Evolutionary conservation across 768 basidiomycete genomes (phyloP).

Genomic region (Royoungia palumana): DNA sequence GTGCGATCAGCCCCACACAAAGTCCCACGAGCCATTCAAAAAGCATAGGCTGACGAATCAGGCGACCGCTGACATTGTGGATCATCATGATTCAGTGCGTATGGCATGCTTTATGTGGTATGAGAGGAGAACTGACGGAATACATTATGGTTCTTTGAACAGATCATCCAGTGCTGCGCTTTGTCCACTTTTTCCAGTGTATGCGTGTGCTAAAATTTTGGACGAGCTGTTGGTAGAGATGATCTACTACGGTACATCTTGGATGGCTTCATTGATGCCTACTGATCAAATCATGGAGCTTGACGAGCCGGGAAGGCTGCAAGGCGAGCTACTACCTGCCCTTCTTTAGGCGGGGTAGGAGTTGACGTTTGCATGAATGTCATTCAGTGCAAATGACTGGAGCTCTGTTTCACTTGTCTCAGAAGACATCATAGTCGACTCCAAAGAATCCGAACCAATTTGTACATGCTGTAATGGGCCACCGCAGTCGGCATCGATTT

Average conservation of each 20-base stretch:
- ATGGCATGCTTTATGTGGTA: too few relatives aligned
- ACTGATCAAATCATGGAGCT: slow-evolving; percentile 27
- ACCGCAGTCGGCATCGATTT: too few relatives aligned
- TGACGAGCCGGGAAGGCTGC: slow-evolving; percentile 54
- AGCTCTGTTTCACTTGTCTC: slow-evolving; percentile 63
- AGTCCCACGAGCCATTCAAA: slow-evolving; percentile 92
- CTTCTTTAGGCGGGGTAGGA: slow-evolving; percentile 57
- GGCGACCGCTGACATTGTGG: slow-evolving; percentile 79
- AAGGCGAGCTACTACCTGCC: slow-evolving; percentile 68
- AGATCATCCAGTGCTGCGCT: slow-evolving; percentile 77
- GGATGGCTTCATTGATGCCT: slow-evolving; percentile 12
- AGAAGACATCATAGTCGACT: slow-evolving; percentile 59
- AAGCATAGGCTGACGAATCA: slow-evolving; percentile 54
- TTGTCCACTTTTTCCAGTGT: slow-evolving; percentile 68
- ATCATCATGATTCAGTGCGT: slow-evolving; percentile 86
- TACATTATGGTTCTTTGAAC: slow-evolving; percentile 73
- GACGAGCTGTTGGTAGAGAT: background rate
- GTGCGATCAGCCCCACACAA: slow-evolving; percentile 68
- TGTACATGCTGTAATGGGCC: slow-evolving; percentile 51
- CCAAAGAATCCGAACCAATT: slow-evolving; percentile 59
- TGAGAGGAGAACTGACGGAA: background rate
- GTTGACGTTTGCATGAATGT: background rate
- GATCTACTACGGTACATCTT: slow-evolving; percentile 32
- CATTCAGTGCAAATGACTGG: slow-evolving; percentile 34
- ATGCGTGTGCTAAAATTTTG: slow-evolving; percentile 65